Evolutionary conservation across 768 basidiomycete species (phyloP).

Genomic region (Nidularia pulvinata): DNA sequence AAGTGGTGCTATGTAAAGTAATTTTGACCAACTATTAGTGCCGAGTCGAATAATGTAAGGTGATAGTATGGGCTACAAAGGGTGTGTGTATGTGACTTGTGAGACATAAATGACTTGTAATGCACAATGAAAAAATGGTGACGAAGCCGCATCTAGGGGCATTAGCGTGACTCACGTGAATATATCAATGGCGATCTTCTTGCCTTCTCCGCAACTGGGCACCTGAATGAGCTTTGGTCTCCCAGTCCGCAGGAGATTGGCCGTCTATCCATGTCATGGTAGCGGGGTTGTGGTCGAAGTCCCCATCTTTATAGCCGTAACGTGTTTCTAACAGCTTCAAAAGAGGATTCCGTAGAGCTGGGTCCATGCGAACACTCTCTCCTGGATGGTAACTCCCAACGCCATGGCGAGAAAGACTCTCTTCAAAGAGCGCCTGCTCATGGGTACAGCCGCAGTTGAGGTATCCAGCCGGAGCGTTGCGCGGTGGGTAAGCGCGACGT

Average conservation of each 20-base stretch:
- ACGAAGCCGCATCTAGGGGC: neutral
- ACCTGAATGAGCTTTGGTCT: slow-evolving; percentile 47
- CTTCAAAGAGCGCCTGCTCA: slow-evolving; percentile 87
- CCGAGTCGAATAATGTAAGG: neutral
- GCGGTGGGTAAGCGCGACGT: slow-evolving; percentile 73
- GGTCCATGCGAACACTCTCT: slow-evolving; percentile 88
- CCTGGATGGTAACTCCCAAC: slow-evolving; percentile 86
- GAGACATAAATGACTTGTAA: neutral
- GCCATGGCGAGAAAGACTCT: slow-evolving; percentile 74
- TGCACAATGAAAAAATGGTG: neutral
- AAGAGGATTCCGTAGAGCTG: slow-evolving; percentile 80
- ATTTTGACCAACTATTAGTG: neutral
- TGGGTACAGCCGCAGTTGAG: slow-evolving; percentile 88
- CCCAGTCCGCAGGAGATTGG: slow-evolving; percentile 66
- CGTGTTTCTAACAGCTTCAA: slow-evolving; percentile 69
- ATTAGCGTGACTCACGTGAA: neutral
- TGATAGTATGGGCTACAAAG: neutral
- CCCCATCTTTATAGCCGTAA: slow-evolving; percentile 82
- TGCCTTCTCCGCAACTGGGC: slow-evolving; percentile 28
- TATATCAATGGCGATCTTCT: slow-evolving; percentile 21
- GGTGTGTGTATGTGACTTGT: neutral
- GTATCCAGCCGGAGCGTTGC: slow-evolving; percentile 75
- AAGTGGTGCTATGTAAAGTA: slow-evolving; percentile 1
- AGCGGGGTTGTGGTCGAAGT: slow-evolving; percentile 72
- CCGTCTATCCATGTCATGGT: slow-evolving; percentile 70